Conservation (phyloP, 371 early-diverging fungal genomes). For the Mortierella sp. region DNA sequence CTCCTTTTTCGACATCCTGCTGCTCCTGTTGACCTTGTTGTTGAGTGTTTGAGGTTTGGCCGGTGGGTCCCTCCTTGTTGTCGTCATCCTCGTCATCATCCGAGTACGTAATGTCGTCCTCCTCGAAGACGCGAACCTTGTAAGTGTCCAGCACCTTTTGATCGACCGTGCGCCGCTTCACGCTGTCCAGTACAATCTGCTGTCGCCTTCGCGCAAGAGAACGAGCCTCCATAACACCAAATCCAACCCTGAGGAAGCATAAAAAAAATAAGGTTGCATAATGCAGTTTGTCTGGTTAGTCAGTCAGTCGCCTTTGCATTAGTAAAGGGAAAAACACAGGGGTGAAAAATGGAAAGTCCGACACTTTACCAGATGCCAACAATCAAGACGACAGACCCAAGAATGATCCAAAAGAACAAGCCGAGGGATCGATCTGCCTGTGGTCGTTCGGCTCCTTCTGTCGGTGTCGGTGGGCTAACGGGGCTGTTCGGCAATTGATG, state of each 20-base stretch:
- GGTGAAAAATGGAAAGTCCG: not conserved
- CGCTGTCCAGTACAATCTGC: constrained; percentile 30
- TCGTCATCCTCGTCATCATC: constrained; percentile 16
- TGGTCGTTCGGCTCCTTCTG: constrained; percentile 11
- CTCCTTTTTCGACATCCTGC: not conserved
- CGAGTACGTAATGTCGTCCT: constrained; percentile 36
- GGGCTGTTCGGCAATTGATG: not conserved
- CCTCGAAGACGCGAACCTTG: constrained; percentile 37
- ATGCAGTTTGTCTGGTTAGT: not conserved
- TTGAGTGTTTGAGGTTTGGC: not conserved
- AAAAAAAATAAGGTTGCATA: not conserved
- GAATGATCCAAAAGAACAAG: constrained; percentile 47
- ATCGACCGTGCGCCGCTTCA: constrained; percentile 38
- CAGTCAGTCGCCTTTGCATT: not conserved
- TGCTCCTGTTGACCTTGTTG: not conserved
- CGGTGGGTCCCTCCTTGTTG: not conserved
- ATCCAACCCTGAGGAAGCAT: constrained; percentile 31
- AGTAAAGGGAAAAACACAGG: not conserved
- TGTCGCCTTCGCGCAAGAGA: constrained; percentile 26
- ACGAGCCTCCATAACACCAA: constrained; percentile 48
- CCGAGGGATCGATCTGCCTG: constrained; percentile 37
- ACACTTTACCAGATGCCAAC: constrained; percentile 44
- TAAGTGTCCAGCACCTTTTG: constrained; percentile 42
- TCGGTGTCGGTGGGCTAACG: not conserved
- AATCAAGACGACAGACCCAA: constrained; percentile 42